Base-by-base conservation (phyloP, 208 protist species). In the Porcisia deanei region DNA sequence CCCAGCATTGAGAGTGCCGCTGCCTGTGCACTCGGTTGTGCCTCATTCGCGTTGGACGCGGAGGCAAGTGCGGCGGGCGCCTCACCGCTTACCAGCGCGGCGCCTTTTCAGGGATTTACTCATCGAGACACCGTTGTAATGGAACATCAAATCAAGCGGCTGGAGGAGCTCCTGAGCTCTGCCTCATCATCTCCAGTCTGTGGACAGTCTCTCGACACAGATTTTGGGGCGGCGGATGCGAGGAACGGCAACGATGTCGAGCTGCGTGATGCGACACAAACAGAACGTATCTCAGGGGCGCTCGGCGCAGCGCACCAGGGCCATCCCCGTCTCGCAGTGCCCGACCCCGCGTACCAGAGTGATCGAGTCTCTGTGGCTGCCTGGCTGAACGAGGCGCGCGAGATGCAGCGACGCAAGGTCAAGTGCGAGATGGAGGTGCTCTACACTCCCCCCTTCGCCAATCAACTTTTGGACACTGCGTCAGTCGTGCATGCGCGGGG, bases 121-220 rank as follows among this genome's bases (percentile, higher is more conserved):
- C 37, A 54, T 1, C 88, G 91, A n/a, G 91, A 95, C 75, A n/a
- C 53, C 10, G 83, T 79, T 41, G 66, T 95, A 73, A n/a, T 88
- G 57, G 25, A 54, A 16, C 85, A 87, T 58, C 47, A 92, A 3
- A 61, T 85, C 16, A 8, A 61, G 3, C 58, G 72, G 18, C 54
- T 82, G 37, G 74, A 60, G 39, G 57, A 34, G 52, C 37, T 68
- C 25, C 52, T 71, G 65, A 57, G 30, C 22, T 20, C 0, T 41
- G 37, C 61, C 25, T 59, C 37, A 37, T 9, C 61, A n/a, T 25
- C 25, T 20, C 53, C 25, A 49, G 52, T 9, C 16, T n/a, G 30
- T 1, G 34, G 60, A 2, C 16, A 65, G 43, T 25, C 1, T 8
- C 6, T 54, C 65, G 43, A 6, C 3, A 54, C 20, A 34, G 43